Percentiles rank a stretch among this genome's conserved stretches.
phyloP scores from a whole-genome alignment of 345 rosid genomes.

The Eucalyptus globulus region DNA sequence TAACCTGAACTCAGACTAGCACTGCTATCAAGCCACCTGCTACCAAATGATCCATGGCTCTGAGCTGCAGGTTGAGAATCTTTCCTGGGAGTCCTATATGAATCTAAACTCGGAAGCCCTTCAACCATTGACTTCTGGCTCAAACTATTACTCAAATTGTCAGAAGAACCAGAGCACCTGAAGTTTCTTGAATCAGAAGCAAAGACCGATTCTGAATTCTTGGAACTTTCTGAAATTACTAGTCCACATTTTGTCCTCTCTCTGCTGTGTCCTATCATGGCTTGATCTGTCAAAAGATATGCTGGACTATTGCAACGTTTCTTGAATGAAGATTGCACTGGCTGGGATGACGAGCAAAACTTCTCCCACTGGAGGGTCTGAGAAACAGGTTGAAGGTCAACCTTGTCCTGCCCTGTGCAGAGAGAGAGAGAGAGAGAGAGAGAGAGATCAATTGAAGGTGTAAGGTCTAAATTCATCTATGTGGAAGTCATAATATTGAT shows the following conservation, averaged over 20 bases:
- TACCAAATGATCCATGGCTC: conserved; percentile 40
- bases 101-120: conserved; percentile 27
- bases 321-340: conserved; percentile 22
- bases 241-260: conserved; percentile 23
- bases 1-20: conserved; percentile 28
- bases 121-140: conserved; percentile 45
- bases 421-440: neutral
- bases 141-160: conserved; percentile 33
- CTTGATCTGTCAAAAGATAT: conserved; percentile 25
- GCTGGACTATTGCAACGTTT: conserved; percentile 24
- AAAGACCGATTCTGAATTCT: conserved; percentile 28
- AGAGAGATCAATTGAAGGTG: neutral
- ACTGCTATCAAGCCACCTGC: conserved; percentile 29
- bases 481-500: neutral
- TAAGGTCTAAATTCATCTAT: neutral
- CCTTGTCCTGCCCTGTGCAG: conserved; percentile 33
- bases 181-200: conserved; percentile 31
- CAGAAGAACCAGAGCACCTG: conserved; percentile 48
- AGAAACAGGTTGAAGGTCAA: conserved; percentile 17
- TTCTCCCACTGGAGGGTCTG: conserved; percentile 24
- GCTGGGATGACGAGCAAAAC: conserved; percentile 28
- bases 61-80: conserved; percentile 26
- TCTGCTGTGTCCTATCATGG: conserved; percentile 22
- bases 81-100: conserved; percentile 30
- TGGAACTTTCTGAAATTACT: conserved; percentile 11